Evolutionary conservation across 2,329 filamentous ascomycete genomes (phyloP).

Genomic region (Alternaria ventricosa): DNA sequence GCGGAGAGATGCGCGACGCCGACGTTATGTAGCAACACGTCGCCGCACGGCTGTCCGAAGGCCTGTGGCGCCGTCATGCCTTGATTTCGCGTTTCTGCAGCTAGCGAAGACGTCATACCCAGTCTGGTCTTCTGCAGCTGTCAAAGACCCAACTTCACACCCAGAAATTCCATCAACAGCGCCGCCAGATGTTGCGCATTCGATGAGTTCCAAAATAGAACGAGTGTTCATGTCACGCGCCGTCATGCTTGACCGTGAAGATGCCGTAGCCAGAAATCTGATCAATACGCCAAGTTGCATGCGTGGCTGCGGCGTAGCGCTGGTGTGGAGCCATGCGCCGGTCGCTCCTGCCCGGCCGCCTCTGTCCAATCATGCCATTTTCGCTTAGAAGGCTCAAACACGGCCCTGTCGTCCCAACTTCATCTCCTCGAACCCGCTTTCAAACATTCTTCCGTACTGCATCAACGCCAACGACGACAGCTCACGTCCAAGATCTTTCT

Average conservation of each 20-base stretch:
- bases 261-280: background rate
- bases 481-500: background rate
- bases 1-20: constrained; percentile 28
- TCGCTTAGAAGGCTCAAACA: constrained; percentile 30
- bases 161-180: background rate
- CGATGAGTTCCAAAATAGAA: background rate
- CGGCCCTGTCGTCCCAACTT: constrained; percentile 26
- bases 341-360: constrained; percentile 18
- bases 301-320: constrained; percentile 43
- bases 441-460: background rate
- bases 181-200: background rate
- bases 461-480: background rate
- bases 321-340: constrained; percentile 13
- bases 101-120: constrained; percentile 29
- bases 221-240: background rate
- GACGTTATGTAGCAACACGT: constrained; percentile 42
- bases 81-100: constrained; percentile 36
- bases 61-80: constrained; percentile 36
- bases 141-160: background rate
- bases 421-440: constrained; percentile 12
- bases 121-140: background rate
- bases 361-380: constrained; percentile 36
- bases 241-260: background rate
- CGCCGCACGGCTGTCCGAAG: constrained; percentile 25
- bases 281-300: constrained; percentile 6